A percentile compares a stretch with the other conserved stretches of the same genome.
Conservation (phyloP, 768 basidiomycete species). For the Trametes cingulata region DNA sequence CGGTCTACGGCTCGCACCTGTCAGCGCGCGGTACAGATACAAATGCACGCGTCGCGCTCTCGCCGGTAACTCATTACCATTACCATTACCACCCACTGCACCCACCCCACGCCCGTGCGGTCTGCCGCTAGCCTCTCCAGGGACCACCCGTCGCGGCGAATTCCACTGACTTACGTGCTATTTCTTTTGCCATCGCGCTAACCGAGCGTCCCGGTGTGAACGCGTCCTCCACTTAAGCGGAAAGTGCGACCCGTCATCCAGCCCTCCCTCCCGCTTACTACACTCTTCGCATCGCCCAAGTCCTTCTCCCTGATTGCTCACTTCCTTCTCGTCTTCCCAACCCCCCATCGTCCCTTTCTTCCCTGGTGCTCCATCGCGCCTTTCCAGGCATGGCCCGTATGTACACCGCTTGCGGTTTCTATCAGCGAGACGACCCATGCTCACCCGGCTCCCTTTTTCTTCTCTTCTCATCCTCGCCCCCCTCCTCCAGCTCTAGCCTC, state of each 20-base stretch:
- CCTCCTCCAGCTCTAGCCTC: neutral
- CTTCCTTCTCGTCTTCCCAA: neutral
- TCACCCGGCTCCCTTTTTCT: neutral
- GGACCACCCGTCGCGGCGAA: neutral
- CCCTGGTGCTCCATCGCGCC: neutral
- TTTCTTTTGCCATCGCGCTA: neutral
- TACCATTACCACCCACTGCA: no score
- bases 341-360: neutral
- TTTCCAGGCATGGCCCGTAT: constrained; percentile 6
- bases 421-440: neutral
- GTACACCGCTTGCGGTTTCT: neutral
- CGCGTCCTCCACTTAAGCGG: constrained; percentile 8
- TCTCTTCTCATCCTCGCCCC: neutral
- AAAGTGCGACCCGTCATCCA: neutral
- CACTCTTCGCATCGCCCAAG: constrained; percentile 1
- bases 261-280: neutral
- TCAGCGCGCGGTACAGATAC: neutral
- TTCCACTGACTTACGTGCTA: no score
- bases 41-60: neutral
- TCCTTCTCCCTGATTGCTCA: neutral
- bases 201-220: constrained; percentile 9
- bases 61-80: no score
- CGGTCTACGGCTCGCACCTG: no score
- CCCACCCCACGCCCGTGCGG: no score
- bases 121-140: neutral